These are phyloP conservation scores for Teratosphaeria destructans DNA, from an alignment of 2,329 filamentous ascomycete genomes.

Conservation along the genomic window DNA sequence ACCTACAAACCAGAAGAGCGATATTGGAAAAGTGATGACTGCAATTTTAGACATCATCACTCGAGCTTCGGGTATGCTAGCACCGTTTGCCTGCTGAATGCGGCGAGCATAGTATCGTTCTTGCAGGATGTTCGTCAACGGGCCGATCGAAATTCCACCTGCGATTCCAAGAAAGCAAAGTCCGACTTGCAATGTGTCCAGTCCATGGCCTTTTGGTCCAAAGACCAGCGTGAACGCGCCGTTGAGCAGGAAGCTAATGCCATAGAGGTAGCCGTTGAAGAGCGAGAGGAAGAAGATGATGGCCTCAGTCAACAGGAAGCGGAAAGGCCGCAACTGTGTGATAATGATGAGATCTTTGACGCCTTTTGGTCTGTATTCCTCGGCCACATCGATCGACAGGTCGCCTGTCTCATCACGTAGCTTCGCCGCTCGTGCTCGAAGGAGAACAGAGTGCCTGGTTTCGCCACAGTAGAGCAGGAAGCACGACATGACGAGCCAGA, in stretches of 20 bases:
- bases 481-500: conserved; percentile 3
- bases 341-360: conserved; percentile 32
- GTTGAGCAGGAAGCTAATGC: conserved; percentile 41
- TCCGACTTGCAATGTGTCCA: conserved; percentile 22
- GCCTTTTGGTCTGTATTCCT: background rate
- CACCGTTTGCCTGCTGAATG: conserved; percentile 12
- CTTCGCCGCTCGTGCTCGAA: background rate
- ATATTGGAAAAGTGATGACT: conserved; percentile 14
- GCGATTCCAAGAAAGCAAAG: conserved; percentile 16
- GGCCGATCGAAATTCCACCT: conserved; percentile 17
- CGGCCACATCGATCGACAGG: background rate
- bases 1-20: conserved; percentile 12
- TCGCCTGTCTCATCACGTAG: background rate
- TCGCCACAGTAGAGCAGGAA: conserved; percentile 2
- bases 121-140: conserved; percentile 35
- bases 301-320: conserved; percentile 37
- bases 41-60: conserved; percentile 15
- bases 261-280: conserved; percentile 42
- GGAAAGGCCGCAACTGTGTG: conserved; percentile 38
- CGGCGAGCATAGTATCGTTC: conserved; percentile 30
- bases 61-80: conserved; percentile 21
- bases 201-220: conserved; percentile 28
- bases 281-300: conserved; percentile 38
- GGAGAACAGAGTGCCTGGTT: background rate
- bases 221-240: conserved; percentile 41